Conservation (phyloP, 805 yeast species). For the Kregervanrija delftensis region DNA sequence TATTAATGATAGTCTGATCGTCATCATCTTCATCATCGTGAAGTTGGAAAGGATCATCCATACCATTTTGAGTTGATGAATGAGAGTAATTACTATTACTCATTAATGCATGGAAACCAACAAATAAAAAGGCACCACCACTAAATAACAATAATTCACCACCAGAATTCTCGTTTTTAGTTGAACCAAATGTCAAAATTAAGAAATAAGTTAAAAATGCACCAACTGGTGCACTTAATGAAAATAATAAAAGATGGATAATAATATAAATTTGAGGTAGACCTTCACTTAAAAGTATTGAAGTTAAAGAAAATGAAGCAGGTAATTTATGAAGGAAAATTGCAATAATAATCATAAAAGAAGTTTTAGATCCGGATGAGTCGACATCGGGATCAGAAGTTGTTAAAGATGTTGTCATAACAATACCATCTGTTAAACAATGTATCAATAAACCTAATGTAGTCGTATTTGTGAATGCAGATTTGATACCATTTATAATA, state of each 20-base stretch:
- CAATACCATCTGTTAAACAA: constrained; percentile 66
- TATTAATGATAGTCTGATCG: neutral
- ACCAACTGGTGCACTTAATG: constrained; percentile 55
- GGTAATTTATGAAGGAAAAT: constrained; percentile 70
- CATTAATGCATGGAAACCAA: constrained; percentile 57
- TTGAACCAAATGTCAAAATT: constrained; percentile 5
- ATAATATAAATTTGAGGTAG: constrained; percentile 25
- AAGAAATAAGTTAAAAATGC: constrained; percentile 43
- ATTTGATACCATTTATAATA: constrained; percentile 7
- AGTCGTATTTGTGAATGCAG: constrained; percentile 37
- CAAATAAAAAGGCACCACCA: constrained; percentile 69
- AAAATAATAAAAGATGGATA: constrained; percentile 45
- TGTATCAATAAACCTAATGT: constrained; percentile 62
- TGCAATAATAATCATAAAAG: constrained; percentile 45
- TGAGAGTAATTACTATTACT: constrained; percentile 19
- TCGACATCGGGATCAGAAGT: constrained; percentile 27
- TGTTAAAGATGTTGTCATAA: constrained; percentile 47
- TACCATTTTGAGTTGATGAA: neutral
- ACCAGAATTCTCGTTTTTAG: constrained; percentile 26
- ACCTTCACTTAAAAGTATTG: constrained; percentile 41
- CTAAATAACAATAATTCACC: constrained; percentile 56
- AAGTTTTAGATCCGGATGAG: constrained; percentile 7
- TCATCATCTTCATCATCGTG: constrained; percentile 15
- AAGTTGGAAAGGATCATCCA: neutral
- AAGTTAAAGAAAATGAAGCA: constrained; percentile 59